Evolutionary conservation across 2,329 filamentous ascomycete species (phyloP).

Genomic region (Ceratocystiopsis sp.): DNA sequence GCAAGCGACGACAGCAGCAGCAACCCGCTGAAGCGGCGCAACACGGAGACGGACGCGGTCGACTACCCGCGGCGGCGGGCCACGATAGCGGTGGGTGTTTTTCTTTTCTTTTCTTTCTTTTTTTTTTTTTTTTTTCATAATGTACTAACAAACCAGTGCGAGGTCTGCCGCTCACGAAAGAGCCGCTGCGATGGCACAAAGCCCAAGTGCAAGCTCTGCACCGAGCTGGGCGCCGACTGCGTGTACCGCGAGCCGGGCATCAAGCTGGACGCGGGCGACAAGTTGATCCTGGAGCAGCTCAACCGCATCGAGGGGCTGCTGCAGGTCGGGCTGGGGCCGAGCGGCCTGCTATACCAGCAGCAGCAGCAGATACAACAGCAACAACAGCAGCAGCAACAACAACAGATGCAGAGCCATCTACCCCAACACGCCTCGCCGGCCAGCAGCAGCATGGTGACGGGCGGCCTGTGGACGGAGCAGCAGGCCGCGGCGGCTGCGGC

Average conservation of each 20-base stretch:
- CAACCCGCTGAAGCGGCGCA: conserved; percentile 44
- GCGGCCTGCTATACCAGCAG: conserved; percentile 15
- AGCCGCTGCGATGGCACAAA: conserved; percentile 64
- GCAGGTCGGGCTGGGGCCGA: conserved; percentile 47
- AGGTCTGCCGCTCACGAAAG: conserved; percentile 66
- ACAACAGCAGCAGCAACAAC: neutral
- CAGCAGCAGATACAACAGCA: conserved; percentile 32
- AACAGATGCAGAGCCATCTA: neutral
- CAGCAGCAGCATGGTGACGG: conserved; percentile 30
- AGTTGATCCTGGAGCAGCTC: conserved; percentile 65
- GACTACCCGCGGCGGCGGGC: conserved; percentile 49
- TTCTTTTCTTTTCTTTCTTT: conserved; percentile 3
- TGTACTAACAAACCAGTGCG: conserved; percentile 36
- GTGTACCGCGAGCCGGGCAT: conserved; percentile 74
- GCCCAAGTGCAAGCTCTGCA: conserved; percentile 72
- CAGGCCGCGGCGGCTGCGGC: neutral
- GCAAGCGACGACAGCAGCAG: conserved; percentile 36
- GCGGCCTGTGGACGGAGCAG: conserved; percentile 20
- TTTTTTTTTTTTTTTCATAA: conserved; percentile 6
- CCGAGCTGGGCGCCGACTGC: conserved; percentile 66
- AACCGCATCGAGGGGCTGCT: conserved; percentile 62
- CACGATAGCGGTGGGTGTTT: conserved; percentile 42
- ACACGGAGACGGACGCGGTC: conserved; percentile 37
- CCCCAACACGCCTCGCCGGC: conserved; percentile 46
- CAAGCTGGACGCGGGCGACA: conserved; percentile 75